These are phyloP conservation scores for Naganishia onofrii DNA, from an alignment of 768 basidiomycete genomes.

Conservation along the genomic window DNA sequence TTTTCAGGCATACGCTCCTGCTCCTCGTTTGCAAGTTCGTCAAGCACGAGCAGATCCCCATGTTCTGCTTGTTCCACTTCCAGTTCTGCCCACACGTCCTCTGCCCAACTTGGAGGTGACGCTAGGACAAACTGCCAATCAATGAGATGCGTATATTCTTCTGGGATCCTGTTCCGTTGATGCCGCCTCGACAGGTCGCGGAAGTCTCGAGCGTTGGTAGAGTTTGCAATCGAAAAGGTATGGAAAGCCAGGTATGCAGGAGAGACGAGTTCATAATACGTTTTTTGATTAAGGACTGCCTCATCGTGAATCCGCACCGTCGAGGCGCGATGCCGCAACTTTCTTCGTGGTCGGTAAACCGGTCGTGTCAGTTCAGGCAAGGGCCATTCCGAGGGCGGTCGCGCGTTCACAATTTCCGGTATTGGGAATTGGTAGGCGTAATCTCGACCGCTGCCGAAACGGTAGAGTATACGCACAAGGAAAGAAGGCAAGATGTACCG, in stretches of 20 bases:
- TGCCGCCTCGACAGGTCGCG: constrained; percentile 22
- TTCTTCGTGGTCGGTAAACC: constrained; percentile 18
- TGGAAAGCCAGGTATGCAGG: constrained; percentile 28
- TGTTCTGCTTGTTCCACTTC: constrained; percentile 32
- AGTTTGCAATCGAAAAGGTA: constrained; percentile 22
- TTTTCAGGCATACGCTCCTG: constrained; percentile 36
- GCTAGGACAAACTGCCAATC: constrained; percentile 30
- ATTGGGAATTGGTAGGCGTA: constrained; percentile 25
- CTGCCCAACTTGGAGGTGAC: constrained; percentile 16
- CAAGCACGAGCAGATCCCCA: constrained; percentile 41
- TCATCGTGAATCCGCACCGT: constrained; percentile 10
- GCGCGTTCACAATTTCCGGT: constrained; percentile 21
- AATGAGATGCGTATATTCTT: constrained; percentile 21
- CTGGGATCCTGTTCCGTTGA: constrained; percentile 22
- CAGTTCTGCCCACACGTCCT: constrained; percentile 31
- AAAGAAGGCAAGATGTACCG: constrained; percentile 11
- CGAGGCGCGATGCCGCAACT: constrained; percentile 7
- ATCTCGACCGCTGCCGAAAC: constrained; percentile 4
- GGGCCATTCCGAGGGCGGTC: constrained; percentile 19
- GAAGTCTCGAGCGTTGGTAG: constrained; percentile 10
- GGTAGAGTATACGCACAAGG: neutral
- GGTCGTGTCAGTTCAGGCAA: constrained; percentile 19
- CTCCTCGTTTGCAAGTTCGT: constrained; percentile 30
- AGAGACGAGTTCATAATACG: constrained; percentile 23
- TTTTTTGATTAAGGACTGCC: constrained; percentile 7